Base-by-base conservation (phyloP, 1,284 basidiomycete species). In the Boletus holoroseus region DNA sequence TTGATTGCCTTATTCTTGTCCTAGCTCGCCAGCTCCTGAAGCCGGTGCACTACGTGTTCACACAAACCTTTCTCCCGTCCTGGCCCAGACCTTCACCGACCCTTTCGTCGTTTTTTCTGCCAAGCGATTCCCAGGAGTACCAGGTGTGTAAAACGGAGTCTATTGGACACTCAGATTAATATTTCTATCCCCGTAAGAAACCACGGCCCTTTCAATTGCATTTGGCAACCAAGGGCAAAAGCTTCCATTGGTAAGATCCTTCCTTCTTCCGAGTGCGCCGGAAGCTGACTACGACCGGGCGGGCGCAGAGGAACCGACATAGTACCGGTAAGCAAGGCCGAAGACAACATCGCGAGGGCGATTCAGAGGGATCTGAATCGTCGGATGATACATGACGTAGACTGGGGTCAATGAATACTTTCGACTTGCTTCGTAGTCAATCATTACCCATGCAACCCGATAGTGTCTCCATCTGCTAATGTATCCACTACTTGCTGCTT, bases 171-270 rank as follows among this genome's bases (percentile, higher is more conserved):
- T 20, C 47, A 32, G 46, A 40, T 51, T 53, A 51, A 50, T 52
- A 51, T 49, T 38, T 41, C 52, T 51, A 55, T 56, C 51, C 49
- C 44, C 45, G 53, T 55, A 51, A 84, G 91, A 91, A 64, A 92
- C 90, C 12, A 94, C 92, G 32, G 84, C 89, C 13, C 76, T 94
- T 30, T 94, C 92, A 22, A 89, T 91, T 54, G 85, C 88, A n/a
- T 87, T 95, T 64, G 90, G 90, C 16, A 86, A 85, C 61, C 92
- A 95, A 74, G 91, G 91, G 30, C 87, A 94, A 69, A 91, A 94
- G 67, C 76, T 95, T 47, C 90, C 93, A 26, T 75, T 91, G 74
- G 88, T 89, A 68, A 69, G 82, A 51, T 59, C 54, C 54, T 57
- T 59, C 58, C 57, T 51, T 28, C 30, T 38, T 54, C 58, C 60